phyloP scores from a whole-genome alignment of 306 rosid species.

The Dicorynia guianensis region DNA sequence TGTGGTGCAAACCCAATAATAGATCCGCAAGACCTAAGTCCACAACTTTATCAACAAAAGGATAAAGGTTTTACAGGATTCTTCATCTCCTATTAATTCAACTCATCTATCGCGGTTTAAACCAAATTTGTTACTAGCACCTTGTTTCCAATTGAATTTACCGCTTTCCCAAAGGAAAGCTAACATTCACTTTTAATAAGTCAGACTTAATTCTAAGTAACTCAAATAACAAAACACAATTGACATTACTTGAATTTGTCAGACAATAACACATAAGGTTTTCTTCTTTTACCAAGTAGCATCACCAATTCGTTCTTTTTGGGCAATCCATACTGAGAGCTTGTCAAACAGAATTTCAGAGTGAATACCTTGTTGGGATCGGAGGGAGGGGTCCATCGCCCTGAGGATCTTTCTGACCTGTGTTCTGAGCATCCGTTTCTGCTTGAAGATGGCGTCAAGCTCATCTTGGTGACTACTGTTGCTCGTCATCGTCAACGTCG shows the following conservation, averaged over 20 bases:
- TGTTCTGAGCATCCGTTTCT: conserved; percentile 70
- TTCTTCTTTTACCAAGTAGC: too few relatives aligned
- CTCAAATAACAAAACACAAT: background rate
- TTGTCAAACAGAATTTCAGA: background rate
- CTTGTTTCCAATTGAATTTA: background rate
- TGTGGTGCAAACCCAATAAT: background rate
- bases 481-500: conserved; percentile 39
- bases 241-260: background rate
- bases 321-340: background rate
- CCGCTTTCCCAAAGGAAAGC: background rate
- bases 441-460: conserved; percentile 65
- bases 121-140: background rate
- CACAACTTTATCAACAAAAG: background rate
- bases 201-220: too few relatives aligned
- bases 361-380: conserved; percentile 33
- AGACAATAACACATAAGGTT: background rate
- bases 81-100: background rate
- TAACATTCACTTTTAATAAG: too few relatives aligned
- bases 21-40: too few relatives aligned
- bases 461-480: conserved; percentile 37
- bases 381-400: conserved; percentile 63
- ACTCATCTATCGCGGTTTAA: too few relatives aligned
- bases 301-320: background rate
- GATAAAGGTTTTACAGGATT: background rate
- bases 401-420: conserved; percentile 76